phyloP scores from a whole-genome alignment of 495 filamentous ascomycete species.

The Cryomyces minteri region DNA sequence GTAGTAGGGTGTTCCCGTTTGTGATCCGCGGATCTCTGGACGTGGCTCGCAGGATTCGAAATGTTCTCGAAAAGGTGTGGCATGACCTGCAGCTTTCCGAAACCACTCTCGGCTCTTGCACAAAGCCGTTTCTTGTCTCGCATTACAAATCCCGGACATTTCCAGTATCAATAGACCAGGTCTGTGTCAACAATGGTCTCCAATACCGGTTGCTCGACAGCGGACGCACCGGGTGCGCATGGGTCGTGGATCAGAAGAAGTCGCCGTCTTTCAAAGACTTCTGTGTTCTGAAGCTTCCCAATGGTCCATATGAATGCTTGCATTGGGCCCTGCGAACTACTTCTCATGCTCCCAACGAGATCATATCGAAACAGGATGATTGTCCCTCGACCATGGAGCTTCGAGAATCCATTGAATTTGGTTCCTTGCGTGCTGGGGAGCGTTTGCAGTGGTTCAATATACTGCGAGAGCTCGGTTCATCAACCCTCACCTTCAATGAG shows the following conservation, averaged over 20 bases:
- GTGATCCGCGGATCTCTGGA: too few species aligned
- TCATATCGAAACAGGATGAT: slow-evolving; percentile 7
- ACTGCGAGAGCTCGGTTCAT: slow-evolving; percentile 3
- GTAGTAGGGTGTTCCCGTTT: too few species aligned
- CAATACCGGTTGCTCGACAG: slow-evolving; percentile 8
- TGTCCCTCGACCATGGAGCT: slow-evolving; percentile 9
- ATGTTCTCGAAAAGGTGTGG: too few species aligned
- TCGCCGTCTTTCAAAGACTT: too few species aligned
- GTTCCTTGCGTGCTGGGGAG: slow-evolving; percentile 7
- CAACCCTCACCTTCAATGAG: slow-evolving; percentile 6
- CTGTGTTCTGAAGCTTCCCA: slow-evolving; percentile 9
- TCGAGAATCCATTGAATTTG: slow-evolving; percentile 10
- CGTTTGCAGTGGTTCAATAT: slow-evolving; percentile 13
- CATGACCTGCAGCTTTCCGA: too few species aligned
- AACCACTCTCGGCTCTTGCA: slow-evolving; percentile 21
- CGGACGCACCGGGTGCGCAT: not conserved
- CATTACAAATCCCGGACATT: slow-evolving; percentile 19
- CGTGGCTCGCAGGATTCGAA: too few species aligned
- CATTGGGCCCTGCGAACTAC: slow-evolving; percentile 2
- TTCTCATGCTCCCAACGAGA: slow-evolving; percentile 6
- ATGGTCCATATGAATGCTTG: slow-evolving; percentile 1
- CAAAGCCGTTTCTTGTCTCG: slow-evolving; percentile 25
- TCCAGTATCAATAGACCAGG: slow-evolving; percentile 8
- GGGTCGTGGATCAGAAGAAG: not conserved
- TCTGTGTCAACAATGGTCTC: slow-evolving; percentile 9